A percentile compares a stretch with the other conserved stretches of the same genome.
Conservation (phyloP, 768 basidiomycete species). For the Cystofilobasidium macerans region DNA sequence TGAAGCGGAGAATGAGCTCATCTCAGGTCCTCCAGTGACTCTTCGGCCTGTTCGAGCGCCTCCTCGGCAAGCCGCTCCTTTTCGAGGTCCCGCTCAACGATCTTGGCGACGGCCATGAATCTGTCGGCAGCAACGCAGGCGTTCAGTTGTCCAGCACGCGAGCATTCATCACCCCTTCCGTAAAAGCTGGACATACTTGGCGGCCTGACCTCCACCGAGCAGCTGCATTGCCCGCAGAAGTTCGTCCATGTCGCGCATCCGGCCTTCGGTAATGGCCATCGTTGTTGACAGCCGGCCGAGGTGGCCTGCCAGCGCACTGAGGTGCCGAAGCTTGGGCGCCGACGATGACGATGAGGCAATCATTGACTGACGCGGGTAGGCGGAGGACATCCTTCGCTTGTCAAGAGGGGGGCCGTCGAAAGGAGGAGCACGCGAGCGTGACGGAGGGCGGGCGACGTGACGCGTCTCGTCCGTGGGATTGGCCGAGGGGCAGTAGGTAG, state of each 20-base stretch:
- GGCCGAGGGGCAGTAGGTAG: no score
- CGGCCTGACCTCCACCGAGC: constrained; percentile 15
- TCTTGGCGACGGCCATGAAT: constrained; percentile 25
- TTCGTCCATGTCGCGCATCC: constrained; percentile 18
- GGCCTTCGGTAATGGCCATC: constrained; percentile 9
- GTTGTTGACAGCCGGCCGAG: constrained; percentile 11
- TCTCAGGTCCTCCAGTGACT: neutral
- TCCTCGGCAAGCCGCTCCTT: constrained; percentile 8
- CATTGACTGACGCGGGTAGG: constrained; percentile 5
- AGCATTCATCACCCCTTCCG: neutral
- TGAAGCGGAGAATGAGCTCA: no score
- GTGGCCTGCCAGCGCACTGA: constrained; percentile 21
- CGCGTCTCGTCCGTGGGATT: neutral
- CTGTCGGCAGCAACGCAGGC: neutral
- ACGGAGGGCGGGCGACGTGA: neutral
- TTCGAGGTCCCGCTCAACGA: constrained; percentile 23
- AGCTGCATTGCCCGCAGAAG: constrained; percentile 18
- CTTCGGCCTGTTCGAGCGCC: neutral
- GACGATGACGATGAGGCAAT: constrained; percentile 12
- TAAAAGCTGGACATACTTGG: constrained; percentile 11
- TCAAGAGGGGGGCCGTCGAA: neutral
- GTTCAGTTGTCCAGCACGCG: neutral
- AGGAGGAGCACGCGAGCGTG: neutral
- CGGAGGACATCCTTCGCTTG: neutral
- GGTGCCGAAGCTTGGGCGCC: constrained; percentile 16